Base-by-base conservation (phyloP, 2,329 filamentous ascomycete genomes). In the Beauveria sp. region DNA sequence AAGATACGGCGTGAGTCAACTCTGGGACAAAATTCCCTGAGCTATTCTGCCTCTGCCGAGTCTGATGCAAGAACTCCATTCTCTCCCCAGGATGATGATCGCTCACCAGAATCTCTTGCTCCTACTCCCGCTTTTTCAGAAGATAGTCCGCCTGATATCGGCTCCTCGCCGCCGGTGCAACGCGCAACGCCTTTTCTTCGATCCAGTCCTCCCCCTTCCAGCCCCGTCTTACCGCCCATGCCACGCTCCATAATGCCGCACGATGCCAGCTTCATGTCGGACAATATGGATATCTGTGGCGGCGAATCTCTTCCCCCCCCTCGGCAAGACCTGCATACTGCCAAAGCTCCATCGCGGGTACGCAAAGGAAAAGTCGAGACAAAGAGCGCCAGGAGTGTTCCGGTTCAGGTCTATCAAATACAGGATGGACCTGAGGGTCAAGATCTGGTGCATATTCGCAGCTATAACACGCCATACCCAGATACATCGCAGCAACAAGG, bases 191-290 rank as follows among this genome's bases (percentile, higher is more conserved):
- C 79, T 48, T 85, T 79, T 66, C 76, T 81, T 34, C 78, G 71
- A 55, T 84, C 82, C 2, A 86, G 84, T 62, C 86, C 88, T 5
- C 84, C 85, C 30, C 84, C 87, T 28, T 96, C 92, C 2, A 97
- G 93, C 70, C 94, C 93, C 2, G 81, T 85, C 48, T 79, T 92
- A 55, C 85, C 85, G 8, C 83, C 84, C 0, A 86, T 87, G 78
- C 82, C 78, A 0, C 76, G 80, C 24, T 71, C 86, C 28, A 85
- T 86, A 57, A 80, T 81, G 5, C 79, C 87, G 64, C 79, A 80
- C 8, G 91, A 96, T 70, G 92, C 90, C 16, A 90, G 90, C 1
- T 96, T 96, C 69, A 90, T 92, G 83, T 94, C 90, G 70, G 89
- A 88, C n/a, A 83, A 85, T 7, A 30, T 40, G 53, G 85, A 88